Conservation (phyloP, 371 early-diverging fungal genomes). For the Mucor racemosus region DNA sequence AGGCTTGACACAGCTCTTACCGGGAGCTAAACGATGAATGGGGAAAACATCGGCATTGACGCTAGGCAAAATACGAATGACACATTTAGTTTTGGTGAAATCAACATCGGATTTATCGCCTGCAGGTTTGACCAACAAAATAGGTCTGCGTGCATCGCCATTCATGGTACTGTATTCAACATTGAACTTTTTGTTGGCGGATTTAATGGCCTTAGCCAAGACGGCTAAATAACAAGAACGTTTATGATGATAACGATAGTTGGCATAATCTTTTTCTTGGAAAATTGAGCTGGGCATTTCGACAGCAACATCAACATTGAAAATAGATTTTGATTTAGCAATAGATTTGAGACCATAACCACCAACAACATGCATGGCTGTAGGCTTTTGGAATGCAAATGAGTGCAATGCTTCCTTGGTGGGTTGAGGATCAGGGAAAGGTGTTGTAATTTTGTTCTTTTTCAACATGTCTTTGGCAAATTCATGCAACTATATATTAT, state of each 20-base stretch:
- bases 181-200: conserved; percentile 58
- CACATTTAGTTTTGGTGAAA: conserved; percentile 62
- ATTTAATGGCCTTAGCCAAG: conserved; percentile 56
- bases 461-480: conserved; percentile 54
- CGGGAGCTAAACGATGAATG: conserved; percentile 77
- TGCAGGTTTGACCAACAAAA: conserved; percentile 68
- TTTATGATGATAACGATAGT: conserved; percentile 95
- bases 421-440: conserved; percentile 79
- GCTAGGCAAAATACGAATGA: conserved; percentile 84
- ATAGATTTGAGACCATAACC: conserved; percentile 85
- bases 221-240: conserved; percentile 89
- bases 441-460: conserved; percentile 62
- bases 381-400: conserved; percentile 78
- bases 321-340: conserved; percentile 60
- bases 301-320: conserved; percentile 90
- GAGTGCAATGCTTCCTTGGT: conserved; percentile 70
- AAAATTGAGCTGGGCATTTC: conserved; percentile 90
- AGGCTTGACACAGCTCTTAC: conserved; percentile 82
- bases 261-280: conserved; percentile 91
- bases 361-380: conserved; percentile 84
- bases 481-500: conserved; percentile 41
- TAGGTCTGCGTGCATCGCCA: conserved; percentile 79
- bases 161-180: conserved; percentile 67
- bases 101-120: conserved; percentile 63
- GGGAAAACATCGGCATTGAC: conserved; percentile 69